Percentiles rank a stretch among this genome's conserved stretches.
These are phyloP conservation scores for Aristolochia contorta DNA, from an alignment of 164 flowering plant species.

Conservation along the genomic window DNA sequence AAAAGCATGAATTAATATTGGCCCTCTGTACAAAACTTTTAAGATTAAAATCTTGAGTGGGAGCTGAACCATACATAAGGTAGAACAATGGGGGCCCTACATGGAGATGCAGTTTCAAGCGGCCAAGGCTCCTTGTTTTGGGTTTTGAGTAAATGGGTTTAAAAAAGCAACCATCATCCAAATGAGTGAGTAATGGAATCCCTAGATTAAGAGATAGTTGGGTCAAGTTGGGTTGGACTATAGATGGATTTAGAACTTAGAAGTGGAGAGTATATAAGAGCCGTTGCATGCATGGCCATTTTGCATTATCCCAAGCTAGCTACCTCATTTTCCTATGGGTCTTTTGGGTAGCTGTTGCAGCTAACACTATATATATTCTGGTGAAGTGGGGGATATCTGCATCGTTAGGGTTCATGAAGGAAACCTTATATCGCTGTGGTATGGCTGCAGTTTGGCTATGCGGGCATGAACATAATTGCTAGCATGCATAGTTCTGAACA, in stretches of 20 bases:
- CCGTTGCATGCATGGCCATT: background rate
- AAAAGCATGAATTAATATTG: background rate
- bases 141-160: too few relatives aligned
- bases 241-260: background rate
- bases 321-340: background rate
- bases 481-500: constrained; percentile 2
- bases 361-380: background rate
- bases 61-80: background rate
- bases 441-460: constrained; percentile 9
- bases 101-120: background rate
- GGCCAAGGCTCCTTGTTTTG: too few relatives aligned
- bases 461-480: constrained; percentile 12
- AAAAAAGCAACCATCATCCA: background rate
- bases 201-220: background rate
- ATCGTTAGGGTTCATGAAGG: background rate
- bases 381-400: background rate
- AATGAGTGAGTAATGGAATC: background rate
- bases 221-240: too few relatives aligned
- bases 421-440: constrained; percentile 10
- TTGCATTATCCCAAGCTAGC: background rate
- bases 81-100: background rate
- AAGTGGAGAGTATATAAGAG: background rate
- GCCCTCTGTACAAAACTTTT: background rate
- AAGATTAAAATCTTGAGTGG: background rate
- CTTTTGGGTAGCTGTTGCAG: background rate